Base-by-base conservation (phyloP, 2,329 filamentous ascomycete genomes). In the Trichoderma sp. region DNA sequence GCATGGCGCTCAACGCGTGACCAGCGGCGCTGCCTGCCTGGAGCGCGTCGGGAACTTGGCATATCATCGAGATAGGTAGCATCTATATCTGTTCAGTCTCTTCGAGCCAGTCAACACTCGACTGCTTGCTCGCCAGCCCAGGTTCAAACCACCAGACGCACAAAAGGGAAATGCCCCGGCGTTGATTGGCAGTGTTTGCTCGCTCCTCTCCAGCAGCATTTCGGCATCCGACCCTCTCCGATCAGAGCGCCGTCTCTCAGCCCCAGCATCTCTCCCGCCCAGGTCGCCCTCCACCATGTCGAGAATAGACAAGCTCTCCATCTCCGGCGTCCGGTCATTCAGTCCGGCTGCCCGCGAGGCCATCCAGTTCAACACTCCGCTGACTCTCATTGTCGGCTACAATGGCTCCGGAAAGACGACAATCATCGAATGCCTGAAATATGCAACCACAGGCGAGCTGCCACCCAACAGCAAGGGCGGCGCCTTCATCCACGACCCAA, bases 371-470 rank as follows among this genome's bases (percentile, higher is more conserved):
- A 88, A 93, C 69, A 90, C 91, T 0, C 96, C 95, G 28, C 84
- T 99, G 64, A 99, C 95, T 14, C 85, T 99, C 68, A 99, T 99
- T 71, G 96, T 99, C 66, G 95, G 95, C 66, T 92, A 93, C 78
- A 99, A 99, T 80, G 95, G 95, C 63, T 98, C 94, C 1, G 95
- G 95, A 68, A 99, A 99, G 81, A 99, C 95, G 10, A 98, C 95
- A 65, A 97, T 99, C 74, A 99, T 99, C 78, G 95, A 99, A 78
- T 96, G 93, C 76, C 90, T 99, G 73, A 97, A 97, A 75, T 99
- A 97, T 87, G 93, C 92, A 60, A 97, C 96, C 19, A 97, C 93
- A 7, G 96, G 95, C 64, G 91, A 96, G 73, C 85, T 96, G 55
- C 95, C 95, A 1, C 92, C 95, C 39, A 97, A 97, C 81, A 93